Percentiles rank a stretch among this genome's conserved stretches.
These are phyloP conservation scores for Gleditsia sinensis DNA, from an alignment of 306 rosid species.

Conservation along the genomic window DNA sequence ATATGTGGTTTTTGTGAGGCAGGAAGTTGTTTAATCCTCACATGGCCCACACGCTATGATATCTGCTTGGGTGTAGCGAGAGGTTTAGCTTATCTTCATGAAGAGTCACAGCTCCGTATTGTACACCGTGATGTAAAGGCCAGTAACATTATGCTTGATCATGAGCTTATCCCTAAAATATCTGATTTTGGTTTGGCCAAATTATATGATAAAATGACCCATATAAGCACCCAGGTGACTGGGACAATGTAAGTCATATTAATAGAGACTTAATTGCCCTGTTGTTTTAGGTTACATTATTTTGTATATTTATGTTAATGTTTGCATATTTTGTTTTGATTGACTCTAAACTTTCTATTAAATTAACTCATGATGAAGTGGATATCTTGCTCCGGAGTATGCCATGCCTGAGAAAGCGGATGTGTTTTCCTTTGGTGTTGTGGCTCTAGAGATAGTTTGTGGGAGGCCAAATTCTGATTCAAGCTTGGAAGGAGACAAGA, in stretches of 20 bases:
- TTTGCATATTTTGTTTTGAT: constrained; percentile 1
- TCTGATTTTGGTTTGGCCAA: constrained; percentile 84
- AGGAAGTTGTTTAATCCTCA: constrained; percentile 43
- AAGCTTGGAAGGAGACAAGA: constrained; percentile 56
- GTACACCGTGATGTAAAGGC: constrained; percentile 85
- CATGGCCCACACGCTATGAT: constrained; percentile 49
- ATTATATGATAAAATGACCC: constrained; percentile 74
- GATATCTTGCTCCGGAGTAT: no score
- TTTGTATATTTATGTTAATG: neutral
- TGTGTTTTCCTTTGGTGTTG: no score
- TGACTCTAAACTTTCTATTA: neutral
- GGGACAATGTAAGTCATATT: no score
- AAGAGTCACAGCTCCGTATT: constrained; percentile 67
- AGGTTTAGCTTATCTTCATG: constrained; percentile 75
- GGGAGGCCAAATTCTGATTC: no score
- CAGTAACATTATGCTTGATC: constrained; percentile 72
- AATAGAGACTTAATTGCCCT: no score
- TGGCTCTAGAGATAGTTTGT: no score
- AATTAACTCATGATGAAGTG: no score
- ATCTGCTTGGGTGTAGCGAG: constrained; percentile 73
- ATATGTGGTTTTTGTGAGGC: constrained; percentile 27
- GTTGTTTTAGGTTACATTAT: constrained; percentile 29
- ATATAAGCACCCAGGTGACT: constrained; percentile 74
- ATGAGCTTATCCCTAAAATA: constrained; percentile 66
- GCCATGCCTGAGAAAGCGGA: no score